Percentiles rank a stretch among this genome's conserved stretches.
Conservation (phyloP, 2,329 filamentous ascomycete genomes). For the Thielaviopsis musarum region DNA sequence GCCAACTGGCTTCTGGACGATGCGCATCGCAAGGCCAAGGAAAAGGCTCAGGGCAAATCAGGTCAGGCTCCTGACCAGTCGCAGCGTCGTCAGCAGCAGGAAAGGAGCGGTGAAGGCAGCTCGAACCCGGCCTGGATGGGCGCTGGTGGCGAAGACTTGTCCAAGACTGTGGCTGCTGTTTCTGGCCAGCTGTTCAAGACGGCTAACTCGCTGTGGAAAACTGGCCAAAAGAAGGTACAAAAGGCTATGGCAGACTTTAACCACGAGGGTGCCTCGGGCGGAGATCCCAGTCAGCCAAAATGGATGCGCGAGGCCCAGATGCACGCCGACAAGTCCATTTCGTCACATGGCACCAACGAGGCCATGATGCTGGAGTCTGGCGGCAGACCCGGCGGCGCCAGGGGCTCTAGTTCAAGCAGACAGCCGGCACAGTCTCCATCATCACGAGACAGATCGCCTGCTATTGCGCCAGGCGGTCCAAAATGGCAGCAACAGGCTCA, state of each 20-base stretch:
- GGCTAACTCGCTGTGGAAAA: constrained; percentile 90
- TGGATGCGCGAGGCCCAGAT: constrained; percentile 75
- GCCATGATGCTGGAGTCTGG: constrained; percentile 65
- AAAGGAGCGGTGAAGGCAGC: constrained; percentile 6
- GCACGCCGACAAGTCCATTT: constrained; percentile 19
- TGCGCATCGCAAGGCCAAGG: constrained; percentile 68
- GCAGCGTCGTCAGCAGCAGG: constrained; percentile 14
- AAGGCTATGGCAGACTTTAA: constrained; percentile 81
- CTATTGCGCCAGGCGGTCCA: constrained; percentile 24
- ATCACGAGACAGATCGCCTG: constrained; percentile 23
- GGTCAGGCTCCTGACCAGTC: constrained; percentile 12
- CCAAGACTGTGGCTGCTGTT: constrained; percentile 67
- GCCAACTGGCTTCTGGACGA: constrained; percentile 83
- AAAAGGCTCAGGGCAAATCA: constrained; percentile 41
- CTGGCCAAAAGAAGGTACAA: constrained; percentile 79
- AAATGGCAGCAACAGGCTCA: constrained; percentile 35
- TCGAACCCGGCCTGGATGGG: constrained; percentile 44
- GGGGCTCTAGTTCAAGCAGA: constrained; percentile 1
- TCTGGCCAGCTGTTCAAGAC: constrained; percentile 80
- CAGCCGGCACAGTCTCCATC: neutral
- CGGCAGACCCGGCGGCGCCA: constrained; percentile 27
- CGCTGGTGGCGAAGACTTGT: constrained; percentile 45
- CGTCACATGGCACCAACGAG: constrained; percentile 43
- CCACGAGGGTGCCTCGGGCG: constrained; percentile 31
- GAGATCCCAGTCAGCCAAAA: constrained; percentile 66